Percentiles rank a stretch among this genome's conserved stretches.
These are phyloP conservation scores for Diversispora epigaea DNA, from an alignment of 192 early-diverging fungal species.

Conservation along the genomic window DNA sequence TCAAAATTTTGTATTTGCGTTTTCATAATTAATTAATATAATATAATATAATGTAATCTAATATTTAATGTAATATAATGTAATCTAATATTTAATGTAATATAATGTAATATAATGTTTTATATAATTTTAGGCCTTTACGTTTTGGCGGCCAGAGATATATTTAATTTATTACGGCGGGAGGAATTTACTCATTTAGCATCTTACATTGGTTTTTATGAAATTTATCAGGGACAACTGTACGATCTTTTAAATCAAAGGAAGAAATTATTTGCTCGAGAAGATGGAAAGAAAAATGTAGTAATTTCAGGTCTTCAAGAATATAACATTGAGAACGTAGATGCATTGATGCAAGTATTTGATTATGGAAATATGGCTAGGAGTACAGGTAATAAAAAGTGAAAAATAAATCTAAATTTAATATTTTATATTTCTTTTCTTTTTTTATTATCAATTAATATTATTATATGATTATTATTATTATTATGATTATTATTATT, in stretches of 20 bases:
- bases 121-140: constrained; percentile 58
- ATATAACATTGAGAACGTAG: constrained; percentile 81
- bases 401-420: not conserved
- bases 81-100: too few relatives aligned
- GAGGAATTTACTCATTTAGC: constrained; percentile 73
- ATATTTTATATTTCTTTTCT: too few relatives aligned
- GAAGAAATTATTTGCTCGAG: constrained; percentile 90
- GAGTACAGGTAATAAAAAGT: constrained; percentile 74
- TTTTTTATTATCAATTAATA: constrained; percentile 6
- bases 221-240: constrained; percentile 96
- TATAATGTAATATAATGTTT: not conserved
- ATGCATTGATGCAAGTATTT: constrained; percentile 89
- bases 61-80: not conserved
- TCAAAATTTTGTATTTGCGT: not conserved
- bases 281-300: constrained; percentile 95
- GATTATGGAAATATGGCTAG: constrained; percentile 86
- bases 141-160: constrained; percentile 87
- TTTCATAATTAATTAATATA: not conserved
- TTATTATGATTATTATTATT: too few relatives aligned
- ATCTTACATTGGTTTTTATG: constrained; percentile 90
- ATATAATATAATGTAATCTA: not conserved
- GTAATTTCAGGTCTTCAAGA: constrained; percentile 88
- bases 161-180: constrained; percentile 73
- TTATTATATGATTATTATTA: not conserved
- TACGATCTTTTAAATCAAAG: constrained; percentile 91